Base-by-base conservation (phyloP, 192 early-diverging fungal species). In the Chytriomyces confervae region DNA sequence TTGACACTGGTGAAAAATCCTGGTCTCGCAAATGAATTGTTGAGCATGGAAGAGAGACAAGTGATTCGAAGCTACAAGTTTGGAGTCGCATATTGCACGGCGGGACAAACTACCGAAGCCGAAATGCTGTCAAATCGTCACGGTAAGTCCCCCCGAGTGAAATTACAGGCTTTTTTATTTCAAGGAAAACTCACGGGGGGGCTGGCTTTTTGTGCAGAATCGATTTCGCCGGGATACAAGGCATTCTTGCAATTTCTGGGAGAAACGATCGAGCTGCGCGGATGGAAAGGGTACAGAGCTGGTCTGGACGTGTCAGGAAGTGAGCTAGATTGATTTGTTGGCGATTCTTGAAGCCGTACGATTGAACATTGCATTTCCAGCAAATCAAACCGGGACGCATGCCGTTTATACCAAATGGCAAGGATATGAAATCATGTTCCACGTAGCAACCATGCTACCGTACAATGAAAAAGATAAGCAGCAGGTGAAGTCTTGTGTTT, bases 21-120 rank as follows among this genome's bases (percentile, higher is more conserved):
- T 47, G 87, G 83, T 6, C 82, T 95, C 36, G 84, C 91, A 23
- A 88, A 88, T 46, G 89, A 93, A 47, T 60, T 95, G 20, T 75
- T 92, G 51, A 75, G 84, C 18, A 90, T 95, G 80, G 93, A 95
- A 78, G 93, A 95, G 70, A 83, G 89, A 63, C 87, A 88, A 72
- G 89, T 94, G 66, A 88, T 92, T 75, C 75, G 87, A 44, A 84
- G 86, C 47, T 95, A 93, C 82, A 95, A 95, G 73, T 91, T 95
- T 87, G 94, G 94, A n/a, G 91, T 95, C 5, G 86, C 90, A 23
- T 86, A 91, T 75, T 83, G 93, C 6, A 86, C 73, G 48, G 81
- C 87, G n/a, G 88, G 89, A 7, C 94, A 95, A 78, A 86, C 85
- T 24, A 91, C 83, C 47, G 94, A 95, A 80, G 91, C 91, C 64